Percentiles rank a stretch among this genome's conserved stretches.
Evolutionary conservation across 2,329 filamentous ascomycete genomes (phyloP).

Genomic region (Epichloe aotearoae): DNA sequence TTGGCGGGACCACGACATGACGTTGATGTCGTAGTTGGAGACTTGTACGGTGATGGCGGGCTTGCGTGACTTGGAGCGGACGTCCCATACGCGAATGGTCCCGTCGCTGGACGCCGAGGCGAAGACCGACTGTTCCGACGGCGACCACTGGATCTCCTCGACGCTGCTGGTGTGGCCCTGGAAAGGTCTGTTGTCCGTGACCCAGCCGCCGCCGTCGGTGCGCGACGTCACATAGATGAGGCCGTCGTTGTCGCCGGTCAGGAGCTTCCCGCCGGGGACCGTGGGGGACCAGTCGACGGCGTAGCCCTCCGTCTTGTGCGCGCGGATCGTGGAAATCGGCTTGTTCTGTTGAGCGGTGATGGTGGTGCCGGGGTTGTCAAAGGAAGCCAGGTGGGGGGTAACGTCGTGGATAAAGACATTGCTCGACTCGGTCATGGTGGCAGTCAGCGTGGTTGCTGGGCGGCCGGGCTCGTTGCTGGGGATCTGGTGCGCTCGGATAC

Average conservation of each 20-base stretch:
- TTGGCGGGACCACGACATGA: slow-evolving; percentile 86
- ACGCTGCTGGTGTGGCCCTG: slow-evolving; percentile 73
- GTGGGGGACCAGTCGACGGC: slow-evolving; percentile 88
- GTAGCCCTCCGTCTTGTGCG: slow-evolving; percentile 90
- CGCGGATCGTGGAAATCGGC: slow-evolving; percentile 72
- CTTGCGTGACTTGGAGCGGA: slow-evolving; percentile 76
- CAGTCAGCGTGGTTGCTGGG: slow-evolving; percentile 71
- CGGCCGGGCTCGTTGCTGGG: slow-evolving; percentile 56
- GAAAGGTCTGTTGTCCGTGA: slow-evolving; percentile 74
- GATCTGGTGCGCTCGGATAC: slow-evolving; percentile 76
- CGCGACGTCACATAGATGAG: slow-evolving; percentile 79
- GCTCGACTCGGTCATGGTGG: slow-evolving; percentile 82
- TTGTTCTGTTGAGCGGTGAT: slow-evolving; percentile 77
- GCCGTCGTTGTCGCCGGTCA: slow-evolving; percentile 86
- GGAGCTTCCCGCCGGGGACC: slow-evolving; percentile 66
- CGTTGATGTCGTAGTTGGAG: slow-evolving; percentile 80
- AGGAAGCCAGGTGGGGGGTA: slow-evolving; percentile 78
- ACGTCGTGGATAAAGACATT: slow-evolving; percentile 91
- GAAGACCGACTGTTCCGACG: slow-evolving; percentile 84
- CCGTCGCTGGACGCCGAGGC: slow-evolving; percentile 89
- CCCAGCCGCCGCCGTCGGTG: slow-evolving; percentile 78
- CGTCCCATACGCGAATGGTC: slow-evolving; percentile 91
- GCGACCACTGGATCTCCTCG: slow-evolving; percentile 95
- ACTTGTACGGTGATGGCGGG: slow-evolving; percentile 80
- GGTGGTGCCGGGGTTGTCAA: slow-evolving; percentile 75